Conservation (phyloP, 2,329 filamentous ascomycete species). For the Calonectria crousiana region DNA sequence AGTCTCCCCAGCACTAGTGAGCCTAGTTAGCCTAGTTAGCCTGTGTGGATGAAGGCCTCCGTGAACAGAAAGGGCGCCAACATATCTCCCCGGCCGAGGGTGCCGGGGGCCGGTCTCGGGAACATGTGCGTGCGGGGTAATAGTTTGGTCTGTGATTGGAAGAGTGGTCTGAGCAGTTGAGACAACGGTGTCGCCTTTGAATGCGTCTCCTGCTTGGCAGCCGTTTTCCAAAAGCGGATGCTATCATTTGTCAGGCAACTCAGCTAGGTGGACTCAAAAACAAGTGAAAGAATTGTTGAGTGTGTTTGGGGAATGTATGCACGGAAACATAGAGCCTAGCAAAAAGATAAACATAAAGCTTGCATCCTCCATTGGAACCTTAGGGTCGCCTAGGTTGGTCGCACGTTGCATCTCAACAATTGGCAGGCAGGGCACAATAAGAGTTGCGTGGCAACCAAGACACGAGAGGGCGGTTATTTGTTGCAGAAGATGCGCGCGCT, state of each 20-base stretch:
- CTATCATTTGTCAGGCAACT: neutral
- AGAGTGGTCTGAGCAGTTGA: constrained; percentile 12
- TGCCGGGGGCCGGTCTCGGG: constrained; percentile 43
- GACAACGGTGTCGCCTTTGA: constrained; percentile 7
- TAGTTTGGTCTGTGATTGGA: constrained; percentile 35
- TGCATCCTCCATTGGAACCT: constrained; percentile 1
- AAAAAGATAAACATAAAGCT: constrained; percentile 12
- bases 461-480: neutral
- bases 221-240: neutral
- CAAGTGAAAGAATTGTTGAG: constrained; percentile 8
- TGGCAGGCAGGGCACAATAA: neutral
- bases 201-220: constrained; percentile 12
- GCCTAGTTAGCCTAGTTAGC: neutral
- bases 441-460: constrained; percentile 8
- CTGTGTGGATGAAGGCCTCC: neutral
- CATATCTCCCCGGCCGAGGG: constrained; percentile 35
- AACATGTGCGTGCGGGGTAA: constrained; percentile 46
- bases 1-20: neutral
- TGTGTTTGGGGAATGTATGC: neutral
- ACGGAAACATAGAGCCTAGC: neutral
- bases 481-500: neutral
- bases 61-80: constrained; percentile 30
- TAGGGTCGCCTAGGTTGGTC: neutral
- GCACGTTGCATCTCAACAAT: constrained; percentile 6
- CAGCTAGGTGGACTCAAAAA: neutral